Evolutionary conservation across 2,329 filamentous ascomycete genomes (phyloP).

Genomic region (Botryotinia globosa): DNA sequence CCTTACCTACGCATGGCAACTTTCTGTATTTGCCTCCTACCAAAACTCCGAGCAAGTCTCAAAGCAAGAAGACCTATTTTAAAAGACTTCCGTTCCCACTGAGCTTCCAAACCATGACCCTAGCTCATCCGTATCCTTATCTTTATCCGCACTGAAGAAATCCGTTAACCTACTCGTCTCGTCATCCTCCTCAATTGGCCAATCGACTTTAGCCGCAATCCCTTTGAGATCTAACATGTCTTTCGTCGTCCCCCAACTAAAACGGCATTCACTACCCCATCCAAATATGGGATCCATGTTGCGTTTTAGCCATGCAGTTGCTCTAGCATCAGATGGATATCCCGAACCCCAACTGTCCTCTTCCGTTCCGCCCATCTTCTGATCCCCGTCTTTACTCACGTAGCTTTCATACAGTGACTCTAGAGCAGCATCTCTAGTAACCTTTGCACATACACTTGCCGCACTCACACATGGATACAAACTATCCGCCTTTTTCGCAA

Average conservation of each 20-base stretch:
- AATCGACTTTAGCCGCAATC: constrained; percentile 70
- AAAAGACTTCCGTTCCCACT: constrained; percentile 36
- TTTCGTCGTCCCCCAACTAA: constrained; percentile 94
- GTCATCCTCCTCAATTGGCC: constrained; percentile 72
- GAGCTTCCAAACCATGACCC: constrained; percentile 72
- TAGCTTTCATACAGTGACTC: constrained; percentile 65
- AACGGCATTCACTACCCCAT: constrained; percentile 89
- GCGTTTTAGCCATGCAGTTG: constrained; percentile 73
- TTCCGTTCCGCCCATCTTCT: constrained; percentile 24
- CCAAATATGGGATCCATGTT: constrained; percentile 95
- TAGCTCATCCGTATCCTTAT: constrained; percentile 54
- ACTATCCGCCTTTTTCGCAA: constrained; percentile 89
- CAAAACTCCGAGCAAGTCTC: background rate
- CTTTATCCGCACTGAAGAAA: constrained; percentile 55
- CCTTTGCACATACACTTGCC: constrained; percentile 92
- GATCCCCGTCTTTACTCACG: constrained; percentile 35
- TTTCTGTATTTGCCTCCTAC: background rate
- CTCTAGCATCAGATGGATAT: constrained; percentile 84
- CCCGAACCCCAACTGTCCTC: constrained; percentile 77
- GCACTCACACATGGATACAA: constrained; percentile 91
- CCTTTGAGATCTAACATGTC: constrained; percentile 73
- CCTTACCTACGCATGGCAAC: background rate
- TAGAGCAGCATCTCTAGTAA: constrained; percentile 86
- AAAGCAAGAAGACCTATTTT: constrained; percentile 19
- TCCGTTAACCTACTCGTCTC: constrained; percentile 70